These are phyloP conservation scores for Dothistroma septosporum DNA, from an alignment of 2,329 filamentous ascomycete species.

Conservation along the genomic window DNA sequence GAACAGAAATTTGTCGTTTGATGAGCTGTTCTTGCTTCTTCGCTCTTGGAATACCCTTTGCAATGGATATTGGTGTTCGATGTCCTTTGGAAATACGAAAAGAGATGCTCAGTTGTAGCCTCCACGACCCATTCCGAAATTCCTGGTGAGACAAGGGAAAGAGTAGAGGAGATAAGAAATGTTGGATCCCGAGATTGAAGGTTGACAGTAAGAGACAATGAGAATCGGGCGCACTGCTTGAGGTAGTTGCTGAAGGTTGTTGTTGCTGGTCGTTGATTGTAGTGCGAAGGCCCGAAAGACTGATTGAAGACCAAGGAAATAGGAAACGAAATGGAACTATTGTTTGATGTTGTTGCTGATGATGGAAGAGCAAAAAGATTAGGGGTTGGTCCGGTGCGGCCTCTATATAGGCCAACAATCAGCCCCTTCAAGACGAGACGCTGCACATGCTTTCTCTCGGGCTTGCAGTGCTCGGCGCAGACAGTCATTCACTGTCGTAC, in stretches of 20 bases:
- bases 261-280: slow-evolving; percentile 12
- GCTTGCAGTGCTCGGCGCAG: slow-evolving; percentile 4
- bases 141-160: slow-evolving; percentile 10
- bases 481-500: neutral
- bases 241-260: slow-evolving; percentile 1
- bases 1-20: slow-evolving; percentile 11
- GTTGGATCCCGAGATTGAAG: slow-evolving; percentile 3
- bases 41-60: neutral
- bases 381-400: slow-evolving; percentile 5
- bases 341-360: slow-evolving; percentile 11
- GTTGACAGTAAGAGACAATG: slow-evolving; percentile 14
- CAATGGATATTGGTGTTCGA: neutral
- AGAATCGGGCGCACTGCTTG: slow-evolving; percentile 8
- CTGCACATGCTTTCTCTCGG: neutral
- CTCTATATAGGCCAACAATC: slow-evolving; percentile 19
- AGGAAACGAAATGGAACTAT: slow-evolving; percentile 10
- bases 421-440: neutral
- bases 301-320: slow-evolving; percentile 15
- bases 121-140: slow-evolving; percentile 36
- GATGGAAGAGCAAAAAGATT: slow-evolving; percentile 10
- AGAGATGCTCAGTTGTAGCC: slow-evolving; percentile 40
- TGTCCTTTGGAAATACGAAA: slow-evolving; percentile 6
- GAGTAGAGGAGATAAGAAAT: slow-evolving; percentile 4
- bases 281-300: slow-evolving; percentile 9
- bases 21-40: slow-evolving; percentile 10